Evolutionary conservation across 495 filamentous ascomycete genomes (phyloP), one percentile per base, ranked within the genome.

Genomic region (Halenospora varia): DNA sequence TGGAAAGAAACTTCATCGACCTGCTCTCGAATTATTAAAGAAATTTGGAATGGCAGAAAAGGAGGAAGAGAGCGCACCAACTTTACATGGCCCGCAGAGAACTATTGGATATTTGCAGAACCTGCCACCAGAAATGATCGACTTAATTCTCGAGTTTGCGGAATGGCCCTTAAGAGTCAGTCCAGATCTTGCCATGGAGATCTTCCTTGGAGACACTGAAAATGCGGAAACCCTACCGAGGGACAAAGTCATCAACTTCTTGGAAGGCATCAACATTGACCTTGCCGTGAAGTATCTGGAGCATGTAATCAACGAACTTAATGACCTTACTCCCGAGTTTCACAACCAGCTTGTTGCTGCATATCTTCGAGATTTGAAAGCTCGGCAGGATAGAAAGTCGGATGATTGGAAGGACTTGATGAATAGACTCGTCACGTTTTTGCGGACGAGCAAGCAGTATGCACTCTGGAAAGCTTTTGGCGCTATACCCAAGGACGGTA

Each of bases 201-300:
- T 97, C 3, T 99, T 99, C 73, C 67, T 96, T 1, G 88, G 89
- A 6, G 95, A 99, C 67, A 92, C 90, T 13, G 91, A 96, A 65
- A 96, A 96, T 66, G 92, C 94, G 1, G 93, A 97, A 73, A 92
- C 86, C 0, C 67, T 97, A 3, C 90, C 92, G 6, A 78, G 94
- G 48, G 75, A 88, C 20, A 80, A 69, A 56, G 91, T 97, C 0
- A 70, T 96, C 22, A 70, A 77, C 23, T 97, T 92, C 60, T 72
- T 99, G 17, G 74, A 84, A 42, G 70, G 70, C 0, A 84, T 95
- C 40, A 83, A 96, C 66, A 61, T 70, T 3, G 73, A 75, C 24
- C 77, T 97, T 20, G 90, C 92, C 23, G 81, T 90, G 49, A 78
- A 73, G 57, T 99, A 99, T 69, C 76, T 99, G 13, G 92, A 97